These are phyloP conservation scores for Tricholoma hemisulphureum DNA, from an alignment of 768 basidiomycete species.

Conservation along the genomic window DNA sequence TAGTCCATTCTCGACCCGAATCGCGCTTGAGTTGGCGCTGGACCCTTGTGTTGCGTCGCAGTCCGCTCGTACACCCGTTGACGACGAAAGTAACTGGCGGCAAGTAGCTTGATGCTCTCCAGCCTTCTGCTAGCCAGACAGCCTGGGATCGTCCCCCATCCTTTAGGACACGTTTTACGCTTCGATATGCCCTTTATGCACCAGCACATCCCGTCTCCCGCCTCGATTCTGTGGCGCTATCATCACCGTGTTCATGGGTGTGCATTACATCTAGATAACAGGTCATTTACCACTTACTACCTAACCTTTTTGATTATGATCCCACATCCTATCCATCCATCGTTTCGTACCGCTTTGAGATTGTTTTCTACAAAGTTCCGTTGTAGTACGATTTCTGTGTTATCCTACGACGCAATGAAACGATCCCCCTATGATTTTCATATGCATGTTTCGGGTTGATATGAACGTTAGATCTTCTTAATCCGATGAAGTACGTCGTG, in stretches of 20 bases:
- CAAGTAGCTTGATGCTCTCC: slow-evolving; percentile 33
- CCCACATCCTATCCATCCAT: slow-evolving; percentile 8
- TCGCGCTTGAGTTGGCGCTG: slow-evolving; percentile 14
- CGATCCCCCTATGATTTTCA: slow-evolving; percentile 16
- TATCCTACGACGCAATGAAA: slow-evolving; percentile 43
- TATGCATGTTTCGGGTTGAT: background rate
- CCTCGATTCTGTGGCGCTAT: slow-evolving; percentile 18
- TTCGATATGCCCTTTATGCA: slow-evolving; percentile 27
- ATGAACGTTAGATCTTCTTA: background rate
- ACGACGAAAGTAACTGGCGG: slow-evolving; percentile 15
- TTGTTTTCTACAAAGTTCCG: slow-evolving; percentile 36
- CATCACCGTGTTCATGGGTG: slow-evolving; percentile 13
- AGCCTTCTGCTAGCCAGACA: slow-evolving; percentile 21
- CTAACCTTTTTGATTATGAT: slow-evolving; percentile 7
- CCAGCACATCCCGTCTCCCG: slow-evolving; percentile 15
- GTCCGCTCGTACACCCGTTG: slow-evolving; percentile 11
- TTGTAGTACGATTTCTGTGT: slow-evolving; percentile 47
- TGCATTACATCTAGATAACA: slow-evolving; percentile 9
- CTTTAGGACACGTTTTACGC: slow-evolving; percentile 16
- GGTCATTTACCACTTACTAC: slow-evolving; percentile 9
- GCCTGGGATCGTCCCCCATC: slow-evolving; percentile 12
- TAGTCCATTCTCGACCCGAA: slow-evolving; percentile 33
- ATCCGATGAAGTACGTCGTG: background rate
- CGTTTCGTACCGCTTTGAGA: slow-evolving; percentile 27
- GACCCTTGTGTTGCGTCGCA: slow-evolving; percentile 7